Evolutionary conservation across 1,284 basidiomycete species (phyloP), one percentile per base, ranked within the genome.

Genomic region (Pascua guehoae): DNA sequence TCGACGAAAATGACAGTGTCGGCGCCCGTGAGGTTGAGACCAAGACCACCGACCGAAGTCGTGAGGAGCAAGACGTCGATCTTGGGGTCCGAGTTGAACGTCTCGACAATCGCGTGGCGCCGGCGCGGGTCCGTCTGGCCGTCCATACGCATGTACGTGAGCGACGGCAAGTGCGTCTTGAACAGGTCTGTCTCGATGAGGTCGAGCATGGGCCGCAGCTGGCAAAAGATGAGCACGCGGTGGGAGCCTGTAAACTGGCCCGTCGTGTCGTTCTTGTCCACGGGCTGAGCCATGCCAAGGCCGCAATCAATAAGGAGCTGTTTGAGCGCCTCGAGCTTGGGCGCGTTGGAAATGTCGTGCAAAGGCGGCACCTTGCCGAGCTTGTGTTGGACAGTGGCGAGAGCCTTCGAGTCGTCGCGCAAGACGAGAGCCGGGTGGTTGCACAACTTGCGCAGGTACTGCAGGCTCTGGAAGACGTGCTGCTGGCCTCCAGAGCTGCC

Each of bases 1-100:
- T 99, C 96, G 49, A 98, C 92, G 69, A 99, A 98, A 63, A 99
- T 97, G 64, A 99, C 96, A 1, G 96, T 98, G 75, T 98, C 96
- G 10, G 96, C 96, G 24, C 96, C 95, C 0, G 96, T 99, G 64
- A 99, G 80, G 17, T 96, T 99, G 65, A 99, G 79, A 1, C 96
- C 96, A 12, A 99, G 81, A 7, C 96, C 96, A 60, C 96, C 96
- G 47, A 99, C 95, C 63, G 93, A 91, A 0, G 96, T 99, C 0
- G 96, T 99, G 58, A 99, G 82, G 16, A 99, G 81, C 18, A 99
- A 81, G 62, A 93, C 95, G 74, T 99, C 96, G 69, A 99, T 98
- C 69, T 90, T 92, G 0, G 96, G 95, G 75, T 99, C 96, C 1
- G 88, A 81, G 70, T 99, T 99, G 84, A 98, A 99, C 0, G 91